A percentile compares a stretch with the other conserved stretches of the same genome.
These are phyloP conservation scores for Ustilago nuda DNA, from an alignment of 1,284 basidiomycete species.

Conservation along the genomic window DNA sequence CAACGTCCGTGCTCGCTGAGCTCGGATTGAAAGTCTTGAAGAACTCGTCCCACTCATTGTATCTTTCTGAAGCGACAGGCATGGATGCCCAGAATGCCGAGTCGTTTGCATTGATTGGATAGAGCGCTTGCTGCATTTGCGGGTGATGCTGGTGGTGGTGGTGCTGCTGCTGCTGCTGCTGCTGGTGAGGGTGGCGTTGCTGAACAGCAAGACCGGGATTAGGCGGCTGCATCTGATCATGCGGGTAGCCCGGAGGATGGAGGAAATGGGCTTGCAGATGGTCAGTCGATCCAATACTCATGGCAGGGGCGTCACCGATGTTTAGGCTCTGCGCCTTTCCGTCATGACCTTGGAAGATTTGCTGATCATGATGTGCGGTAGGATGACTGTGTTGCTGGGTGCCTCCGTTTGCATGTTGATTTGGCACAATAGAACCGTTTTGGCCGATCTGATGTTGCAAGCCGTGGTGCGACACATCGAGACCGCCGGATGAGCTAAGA, in stretches of 20 bases:
- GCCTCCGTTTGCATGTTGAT: not conserved
- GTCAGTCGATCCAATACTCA: not conserved
- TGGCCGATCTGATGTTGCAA: not conserved
- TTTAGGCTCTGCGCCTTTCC: not conserved
- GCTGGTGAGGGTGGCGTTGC: constrained; percentile 1
- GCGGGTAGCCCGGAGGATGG: not conserved
- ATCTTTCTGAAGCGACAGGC: constrained; percentile 42
- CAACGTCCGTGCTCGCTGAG: constrained; percentile 2
- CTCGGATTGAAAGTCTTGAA: constrained; percentile 31
- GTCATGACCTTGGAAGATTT: not conserved
- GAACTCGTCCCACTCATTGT: constrained; percentile 45
- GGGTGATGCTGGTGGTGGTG: constrained; percentile 16
- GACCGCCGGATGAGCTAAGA: not conserved
- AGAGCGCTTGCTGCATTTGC: constrained; percentile 11
- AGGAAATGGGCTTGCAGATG: constrained; percentile 9
- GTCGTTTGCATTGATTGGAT: constrained; percentile 42
- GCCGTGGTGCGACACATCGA: not conserved
- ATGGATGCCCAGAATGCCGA: constrained; percentile 41
- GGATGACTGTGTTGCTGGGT: not conserved
- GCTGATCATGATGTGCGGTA: not conserved
- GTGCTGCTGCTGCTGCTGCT: not conserved
- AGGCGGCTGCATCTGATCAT: constrained; percentile 9
- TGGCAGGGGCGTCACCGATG: not conserved
- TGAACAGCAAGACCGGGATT: not conserved
- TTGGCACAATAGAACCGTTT: not conserved